Conservation (phyloP, 1,139 yeast genomes). For the Candida sp. region DNA sequence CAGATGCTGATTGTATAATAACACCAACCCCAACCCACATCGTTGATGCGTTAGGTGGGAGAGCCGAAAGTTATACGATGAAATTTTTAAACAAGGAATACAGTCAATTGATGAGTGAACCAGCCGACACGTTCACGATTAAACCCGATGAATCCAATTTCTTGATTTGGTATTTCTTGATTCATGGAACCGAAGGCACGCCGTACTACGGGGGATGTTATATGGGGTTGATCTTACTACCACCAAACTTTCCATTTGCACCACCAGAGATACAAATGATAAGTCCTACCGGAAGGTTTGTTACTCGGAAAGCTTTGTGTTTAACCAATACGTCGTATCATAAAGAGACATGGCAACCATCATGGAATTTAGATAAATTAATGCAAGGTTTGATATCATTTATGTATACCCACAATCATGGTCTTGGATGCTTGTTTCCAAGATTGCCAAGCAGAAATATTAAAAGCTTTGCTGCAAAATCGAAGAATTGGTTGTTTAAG, state of each 20-base stretch:
- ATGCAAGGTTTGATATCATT: constrained; percentile 12
- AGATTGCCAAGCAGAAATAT: neutral
- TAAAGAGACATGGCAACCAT: constrained; percentile 12
- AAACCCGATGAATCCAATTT: constrained; percentile 11
- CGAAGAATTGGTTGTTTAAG: constrained; percentile 11
- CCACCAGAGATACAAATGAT: constrained; percentile 16
- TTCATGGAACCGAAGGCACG: constrained; percentile 12
- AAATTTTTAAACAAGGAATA: constrained; percentile 10
- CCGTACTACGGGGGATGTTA: constrained; percentile 13
- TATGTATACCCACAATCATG: constrained; percentile 11
- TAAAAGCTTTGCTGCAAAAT: constrained; percentile 6
- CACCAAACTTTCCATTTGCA: constrained; percentile 12
- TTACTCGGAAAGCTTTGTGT: constrained; percentile 9
- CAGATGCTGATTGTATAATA: neutral
- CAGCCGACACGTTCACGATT: constrained; percentile 10
- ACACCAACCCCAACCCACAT: neutral
- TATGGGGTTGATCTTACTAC: constrained; percentile 13
- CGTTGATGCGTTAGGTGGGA: neutral
- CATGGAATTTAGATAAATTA: constrained; percentile 15
- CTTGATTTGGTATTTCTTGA: constrained; percentile 14
- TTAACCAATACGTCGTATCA: constrained; percentile 12
- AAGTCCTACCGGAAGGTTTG: constrained; percentile 13
- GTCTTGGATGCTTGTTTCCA: constrained; percentile 8
- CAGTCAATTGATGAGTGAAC: constrained; percentile 6
- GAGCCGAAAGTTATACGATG: constrained; percentile 5